Base-by-base conservation (phyloP, 768 basidiomycete species). In the Tremella mesenterica region DNA sequence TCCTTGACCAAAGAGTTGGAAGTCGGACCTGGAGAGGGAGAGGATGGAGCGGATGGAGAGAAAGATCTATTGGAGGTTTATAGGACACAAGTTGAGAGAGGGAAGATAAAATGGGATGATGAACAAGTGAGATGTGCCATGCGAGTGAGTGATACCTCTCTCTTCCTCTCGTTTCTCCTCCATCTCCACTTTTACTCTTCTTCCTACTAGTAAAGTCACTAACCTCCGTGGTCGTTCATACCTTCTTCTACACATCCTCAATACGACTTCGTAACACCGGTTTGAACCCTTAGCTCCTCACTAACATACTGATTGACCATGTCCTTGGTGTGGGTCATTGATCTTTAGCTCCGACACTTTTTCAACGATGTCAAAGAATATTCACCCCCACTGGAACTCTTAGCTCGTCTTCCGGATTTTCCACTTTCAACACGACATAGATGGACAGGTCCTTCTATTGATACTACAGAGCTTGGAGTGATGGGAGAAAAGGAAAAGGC, bases 71-170 rank as follows among this genome's bases (percentile, higher is more conserved):
- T 82, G 3, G 76, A 80, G 44, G 71, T 74, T 29, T 82, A 82
- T 63, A 74, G 76, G 6, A 74, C 74, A 1, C 61, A 80, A 20
- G 77, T 80, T 0, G 73, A 77, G 0, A 71, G 76, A 14, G 80
- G 81, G 1, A 64, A 74, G 48, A 73, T 81, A 41, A 58, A 75
- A 56, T 76, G 77, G 64, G 79, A 83, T 55, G 77, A 78, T 39
- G 79, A 80, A 46, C 81, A 82, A 59, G 73, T 82, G 30, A 64
- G 80, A 20, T 77, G 75, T 10, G 70, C 81, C 16, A 79, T 80
- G 72, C 75, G 79, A 75, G 81, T 80, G 50, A 16, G 71, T 47
- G 34, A 18, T 18, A 12, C 12, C 34, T 36, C 12, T 12, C 34
- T 36, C 18, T 12, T 36, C 12, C 12, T 12, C 12, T 36, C 12